phyloP scores from a whole-genome alignment of 2,329 filamentous ascomycete genomes.

The Fusarium equiseti region DNA sequence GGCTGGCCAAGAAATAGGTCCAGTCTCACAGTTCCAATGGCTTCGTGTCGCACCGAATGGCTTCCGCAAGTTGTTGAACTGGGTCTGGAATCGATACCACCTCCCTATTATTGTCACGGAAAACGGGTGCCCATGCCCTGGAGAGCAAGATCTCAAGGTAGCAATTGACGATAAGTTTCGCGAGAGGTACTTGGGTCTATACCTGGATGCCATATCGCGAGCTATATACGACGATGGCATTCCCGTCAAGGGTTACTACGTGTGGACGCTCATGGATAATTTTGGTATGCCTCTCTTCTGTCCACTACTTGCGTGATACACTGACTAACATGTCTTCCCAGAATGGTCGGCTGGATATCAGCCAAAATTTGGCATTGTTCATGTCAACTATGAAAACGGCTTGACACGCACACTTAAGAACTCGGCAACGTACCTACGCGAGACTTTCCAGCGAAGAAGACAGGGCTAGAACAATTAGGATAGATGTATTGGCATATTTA shows the following conservation, averaged over 20 bases:
- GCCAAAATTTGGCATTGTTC: slow-evolving; percentile 55
- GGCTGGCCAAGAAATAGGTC: slow-evolving; percentile 20
- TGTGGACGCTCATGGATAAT: slow-evolving; percentile 13
- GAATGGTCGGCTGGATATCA: slow-evolving; percentile 55
- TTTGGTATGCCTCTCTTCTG: neutral
- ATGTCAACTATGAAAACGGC: slow-evolving; percentile 52
- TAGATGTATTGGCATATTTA: neutral
- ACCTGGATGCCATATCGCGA: slow-evolving; percentile 4
- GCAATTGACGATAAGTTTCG: slow-evolving; percentile 4
- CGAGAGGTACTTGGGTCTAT: neutral
- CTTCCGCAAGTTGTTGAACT: slow-evolving; percentile 43
- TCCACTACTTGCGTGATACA: neutral
- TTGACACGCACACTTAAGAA: slow-evolving; percentile 55
- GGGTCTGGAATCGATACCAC: slow-evolving; percentile 38
- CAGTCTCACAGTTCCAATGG: slow-evolving; percentile 23
- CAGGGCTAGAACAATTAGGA: neutral
- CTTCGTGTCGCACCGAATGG: slow-evolving; percentile 26
- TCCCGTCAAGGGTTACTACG: neutral
- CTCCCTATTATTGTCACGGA: slow-evolving; percentile 8
- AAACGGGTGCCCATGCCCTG: slow-evolving; percentile 3
- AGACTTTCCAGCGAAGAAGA: slow-evolving; percentile 1
- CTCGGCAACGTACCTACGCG: slow-evolving; percentile 41
- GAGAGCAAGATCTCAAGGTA: neutral
- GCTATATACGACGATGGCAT: slow-evolving; percentile 1
- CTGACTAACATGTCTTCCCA: neutral